Evolutionary conservation across 2,329 filamentous ascomycete species (phyloP).

Genomic region (Fusarium graminum): DNA sequence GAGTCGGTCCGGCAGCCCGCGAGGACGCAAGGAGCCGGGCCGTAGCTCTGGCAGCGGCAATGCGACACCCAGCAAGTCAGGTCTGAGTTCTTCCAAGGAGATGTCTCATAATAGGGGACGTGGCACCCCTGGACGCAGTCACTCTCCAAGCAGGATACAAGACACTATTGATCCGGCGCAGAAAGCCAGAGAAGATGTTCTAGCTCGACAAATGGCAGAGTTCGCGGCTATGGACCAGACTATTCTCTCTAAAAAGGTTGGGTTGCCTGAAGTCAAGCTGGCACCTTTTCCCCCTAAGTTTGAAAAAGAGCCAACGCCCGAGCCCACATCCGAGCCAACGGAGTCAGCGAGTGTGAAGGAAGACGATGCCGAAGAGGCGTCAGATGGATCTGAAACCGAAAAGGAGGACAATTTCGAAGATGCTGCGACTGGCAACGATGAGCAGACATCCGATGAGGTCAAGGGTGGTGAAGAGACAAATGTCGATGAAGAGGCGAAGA

Average conservation of each 20-base stretch:
- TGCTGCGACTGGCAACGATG: constrained; percentile 10
- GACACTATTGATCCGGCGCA: constrained; percentile 47
- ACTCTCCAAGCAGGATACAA: constrained; percentile 57
- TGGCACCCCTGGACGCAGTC: constrained; percentile 55
- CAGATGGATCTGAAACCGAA: neutral
- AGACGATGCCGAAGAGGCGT: constrained; percentile 4
- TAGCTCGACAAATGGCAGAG: constrained; percentile 67
- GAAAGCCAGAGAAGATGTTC: constrained; percentile 52
- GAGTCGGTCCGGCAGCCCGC: constrained; percentile 63
- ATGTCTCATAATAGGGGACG: constrained; percentile 56
- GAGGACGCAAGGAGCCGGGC: constrained; percentile 62
- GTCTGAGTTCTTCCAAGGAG: constrained; percentile 59
- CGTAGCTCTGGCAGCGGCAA: constrained; percentile 51
- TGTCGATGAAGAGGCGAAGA: neutral
- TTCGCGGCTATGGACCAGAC: constrained; percentile 75
- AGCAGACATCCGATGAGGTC: constrained; percentile 7
- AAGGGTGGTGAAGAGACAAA: constrained; percentile 7
- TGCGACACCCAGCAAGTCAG: constrained; percentile 52
- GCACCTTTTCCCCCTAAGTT: constrained; percentile 64
- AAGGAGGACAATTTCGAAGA: constrained; percentile 29
- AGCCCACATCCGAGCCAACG: constrained; percentile 42
- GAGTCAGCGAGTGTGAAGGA: constrained; percentile 45
- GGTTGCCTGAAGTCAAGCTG: constrained; percentile 59
- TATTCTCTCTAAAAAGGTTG: constrained; percentile 68
- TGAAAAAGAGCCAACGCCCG: constrained; percentile 51